Evolutionary conservation across 768 basidiomycete genomes (phyloP), one percentile per base, ranked within the genome.

Genomic region (Suillus plorans): DNA sequence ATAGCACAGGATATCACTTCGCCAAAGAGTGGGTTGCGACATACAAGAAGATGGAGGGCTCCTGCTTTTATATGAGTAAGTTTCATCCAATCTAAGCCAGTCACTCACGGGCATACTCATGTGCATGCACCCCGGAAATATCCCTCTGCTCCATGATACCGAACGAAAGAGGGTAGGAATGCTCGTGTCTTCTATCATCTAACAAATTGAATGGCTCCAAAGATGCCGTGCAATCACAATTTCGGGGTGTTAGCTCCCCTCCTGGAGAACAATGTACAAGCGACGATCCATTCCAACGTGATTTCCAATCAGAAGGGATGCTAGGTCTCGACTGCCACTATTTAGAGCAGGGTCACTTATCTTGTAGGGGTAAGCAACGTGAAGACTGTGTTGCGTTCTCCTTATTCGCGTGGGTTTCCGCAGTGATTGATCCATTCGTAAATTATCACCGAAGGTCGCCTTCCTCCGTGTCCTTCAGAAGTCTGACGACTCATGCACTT

Each of bases 1-100:
- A 71, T 64, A 49, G 65, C 63, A 71, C 70, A 74, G 71, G 65
- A 66, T 8, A 42, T 42, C 39, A 42, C 58, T 28, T 42, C 20
- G 18, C 22, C 56, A 41, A 42, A 8, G 31, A 36, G 31, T 37
- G 58, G 41, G 58, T 12, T 42, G 41, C 18, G 41, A 44, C 6
- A 20, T 59, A 3, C 41, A 20, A 42, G 39, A 12, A 31, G 2
- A 20, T 12, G 58, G 28, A 42, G 39, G 58, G 25, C 22, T 59
- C 53, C 58, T 59, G 58, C 41, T 59, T 37, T 59, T 59, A 59
- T 59, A 31, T 2, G 58, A 42, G 25, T 18, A 20, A 10, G 37
- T 20, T 20, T 20, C 28, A 59, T 42, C 41, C 28, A 20, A 42
- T 59, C 18, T 12, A 42, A 28, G 28, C 18, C 20, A 42, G 10